Base-by-base conservation (phyloP, 768 basidiomycete genomes). In the Rossbeevera mucosa region DNA sequence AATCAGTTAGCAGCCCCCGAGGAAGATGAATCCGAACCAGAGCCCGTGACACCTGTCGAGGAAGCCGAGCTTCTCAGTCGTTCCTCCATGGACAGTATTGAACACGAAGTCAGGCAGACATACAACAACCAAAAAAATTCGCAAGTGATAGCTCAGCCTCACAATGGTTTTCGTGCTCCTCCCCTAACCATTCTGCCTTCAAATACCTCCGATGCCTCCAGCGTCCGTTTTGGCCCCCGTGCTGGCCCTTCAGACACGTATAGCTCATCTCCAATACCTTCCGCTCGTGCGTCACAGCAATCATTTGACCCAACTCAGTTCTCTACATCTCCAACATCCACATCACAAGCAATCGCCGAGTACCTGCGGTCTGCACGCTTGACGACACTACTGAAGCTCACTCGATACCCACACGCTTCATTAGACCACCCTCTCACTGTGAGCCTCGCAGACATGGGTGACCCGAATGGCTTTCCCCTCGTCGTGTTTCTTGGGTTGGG, bases 401-500 rank as follows among this genome's bases (percentile, higher is more conserved):
- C 84, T 14, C 81, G 89, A 31, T 81, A 83, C 2, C 90, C 88
- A 8, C 89, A 94, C 64, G 84, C 88, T 22, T 86, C 86, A 22
- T 76, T 79, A 52, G 83, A 84, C 61, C 74, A 81, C 62, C 85
- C 89, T 14, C 78, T 92, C 54, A 82, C 81, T 22, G 86, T 97
- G 51, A 95, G 95, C 59, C 76, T 95, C n/a, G 93, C 95, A 3
- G 95, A 98, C 64, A 78, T 97, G 55, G 95, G 96, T 2, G 81
- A 80, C 56, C 78, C 86, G 4, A 80, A 79, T n/a, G 95, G 95
- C 1, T 81, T 83, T 61, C 95, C 95, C 0, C 80, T 98, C 8
- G 73, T 99, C 21, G 80, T 98, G 21, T 99, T 95, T 67, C 80
- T 99, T 55, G 95, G 95, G 2, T 66, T 98, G 44, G 95, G 94